These are phyloP conservation scores for Mrakia hoshinonis DNA, from an alignment of 768 basidiomycete species.

Conservation along the genomic window DNA sequence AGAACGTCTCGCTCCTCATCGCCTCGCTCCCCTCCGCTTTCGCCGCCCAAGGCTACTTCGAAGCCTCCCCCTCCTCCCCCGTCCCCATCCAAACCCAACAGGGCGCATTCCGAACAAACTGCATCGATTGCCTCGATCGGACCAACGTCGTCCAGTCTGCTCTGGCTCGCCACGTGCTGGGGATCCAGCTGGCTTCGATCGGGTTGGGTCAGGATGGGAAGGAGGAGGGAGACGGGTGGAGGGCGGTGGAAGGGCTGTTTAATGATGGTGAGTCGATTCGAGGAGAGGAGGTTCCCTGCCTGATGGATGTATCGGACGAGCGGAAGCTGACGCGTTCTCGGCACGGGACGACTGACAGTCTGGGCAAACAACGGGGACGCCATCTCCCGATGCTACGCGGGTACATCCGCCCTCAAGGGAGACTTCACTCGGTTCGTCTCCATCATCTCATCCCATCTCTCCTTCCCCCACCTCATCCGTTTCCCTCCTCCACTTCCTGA, in stretches of 20 bases:
- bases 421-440: constrained; percentile 72
- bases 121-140: constrained; percentile 89
- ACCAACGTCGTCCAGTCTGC: constrained; percentile 77
- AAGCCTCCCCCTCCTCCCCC: not conserved
- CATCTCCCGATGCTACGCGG: constrained; percentile 73
- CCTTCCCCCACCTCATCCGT: too few relatives aligned
- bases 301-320: too few relatives aligned
- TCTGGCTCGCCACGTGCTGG: constrained; percentile 71
- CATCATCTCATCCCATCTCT: too few relatives aligned
- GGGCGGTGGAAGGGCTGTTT: constrained; percentile 63
- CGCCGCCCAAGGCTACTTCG: constrained; percentile 9
- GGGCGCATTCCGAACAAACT: constrained; percentile 66
- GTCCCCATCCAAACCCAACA: constrained; percentile 51
- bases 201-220: constrained; percentile 37
- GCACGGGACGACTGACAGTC: too few relatives aligned
- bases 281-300: too few relatives aligned
- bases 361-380: constrained; percentile 99
- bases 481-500: not conserved
- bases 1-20: constrained; percentile 76
- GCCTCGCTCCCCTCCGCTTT: constrained; percentile 48
- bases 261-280: constrained; percentile 65
- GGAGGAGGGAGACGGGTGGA: constrained; percentile 50
- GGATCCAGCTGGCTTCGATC: constrained; percentile 41
- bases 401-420: constrained; percentile 78
- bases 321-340: too few relatives aligned